Evolutionary conservation across 2,329 filamentous ascomycete species (phyloP), one percentile per base, ranked within the genome.

Genomic region (Cadophora luteo-olivacea): DNA sequence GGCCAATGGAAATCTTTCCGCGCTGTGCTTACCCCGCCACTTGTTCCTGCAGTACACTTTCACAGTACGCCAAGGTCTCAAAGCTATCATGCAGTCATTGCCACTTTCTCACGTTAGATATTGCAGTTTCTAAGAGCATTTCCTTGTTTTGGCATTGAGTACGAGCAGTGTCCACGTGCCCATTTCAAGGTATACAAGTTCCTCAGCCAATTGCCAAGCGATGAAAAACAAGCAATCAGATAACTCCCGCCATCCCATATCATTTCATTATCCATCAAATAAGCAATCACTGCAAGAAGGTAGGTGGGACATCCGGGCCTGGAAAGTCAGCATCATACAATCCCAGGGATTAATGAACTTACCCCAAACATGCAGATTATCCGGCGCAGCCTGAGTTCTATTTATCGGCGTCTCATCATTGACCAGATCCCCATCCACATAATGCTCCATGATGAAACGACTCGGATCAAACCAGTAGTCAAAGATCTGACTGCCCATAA

Each of bases 401-500:
- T 70, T 72, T 4, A 72, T 70, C 3, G 71, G 70, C 4, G 73
- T 74, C 54, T 71, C 67, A n/a, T 74, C 72, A 60, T 88, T 88
- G 1, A 92, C 84, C 72, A 90, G 73, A 78, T 92, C 90, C 0
- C 90, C 90, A 76, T 92, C 90, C 19, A 89, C 87, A 73, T 92
- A 92, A 77, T 91, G 89, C 79, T 91, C 89, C 75, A 91, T 80
- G 78, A 91, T 90, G 75, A 90, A 89, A 0, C 82, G 82, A 3
- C 81, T 83, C 0, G 86, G 85, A 78, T 91, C 89, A 75, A 86
- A 76, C 74, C 74, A 91, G 77, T 91, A 92, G 75, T 92, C 89
- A 73, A 92, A 93, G 63, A 92, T 87, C 79, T 92, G 90, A 70
- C 85, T 88, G 4, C 90, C 90, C 73, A 92, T 82, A 25, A 92